These are phyloP conservation scores for Suillus hirtellus DNA, from an alignment of 768 basidiomycete genomes.

Conservation along the genomic window DNA sequence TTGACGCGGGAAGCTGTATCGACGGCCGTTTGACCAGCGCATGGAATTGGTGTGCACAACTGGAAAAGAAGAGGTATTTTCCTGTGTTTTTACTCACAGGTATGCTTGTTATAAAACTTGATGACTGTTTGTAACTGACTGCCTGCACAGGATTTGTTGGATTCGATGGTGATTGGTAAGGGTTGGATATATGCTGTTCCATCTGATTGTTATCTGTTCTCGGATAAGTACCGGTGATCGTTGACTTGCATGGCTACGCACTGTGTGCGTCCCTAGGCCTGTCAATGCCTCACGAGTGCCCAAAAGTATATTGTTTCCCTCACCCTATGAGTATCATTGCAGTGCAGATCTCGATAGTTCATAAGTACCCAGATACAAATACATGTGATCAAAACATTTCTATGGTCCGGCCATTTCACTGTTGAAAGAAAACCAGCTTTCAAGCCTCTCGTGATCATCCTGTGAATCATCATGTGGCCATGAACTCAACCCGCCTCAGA, in stretches of 20 bases:
- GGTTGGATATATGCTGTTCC: not conserved
- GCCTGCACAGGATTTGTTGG: constrained; percentile 66
- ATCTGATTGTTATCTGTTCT: not conserved
- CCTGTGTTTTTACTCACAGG: constrained; percentile 76
- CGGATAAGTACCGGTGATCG: not conserved
- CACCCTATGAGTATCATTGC: constrained; percentile 33
- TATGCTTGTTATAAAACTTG: constrained; percentile 34
- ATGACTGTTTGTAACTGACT: constrained; percentile 5
- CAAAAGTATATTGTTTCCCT: constrained; percentile 42
- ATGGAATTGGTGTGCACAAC: constrained; percentile 87
- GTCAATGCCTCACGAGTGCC: not conserved
- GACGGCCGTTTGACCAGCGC: constrained; percentile 86
- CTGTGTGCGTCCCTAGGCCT: not conserved
- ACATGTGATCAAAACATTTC: not conserved
- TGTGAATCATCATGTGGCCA: constrained; percentile 4
- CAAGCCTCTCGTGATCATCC: not conserved
- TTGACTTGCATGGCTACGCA: not conserved
- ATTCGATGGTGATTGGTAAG: constrained; percentile 84
- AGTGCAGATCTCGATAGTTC: constrained; percentile 16
- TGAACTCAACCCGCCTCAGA: not conserved
- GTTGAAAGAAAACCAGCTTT: not conserved
- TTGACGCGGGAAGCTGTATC: constrained; percentile 83
- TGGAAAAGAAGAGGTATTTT: constrained; percentile 89
- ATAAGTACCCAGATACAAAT: constrained; percentile 14
- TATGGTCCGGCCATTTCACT: not conserved